phyloP scores from a whole-genome alignment of 2,329 filamentous ascomycete genomes.

The Stagonosporopsis cucurbitacearum region DNA sequence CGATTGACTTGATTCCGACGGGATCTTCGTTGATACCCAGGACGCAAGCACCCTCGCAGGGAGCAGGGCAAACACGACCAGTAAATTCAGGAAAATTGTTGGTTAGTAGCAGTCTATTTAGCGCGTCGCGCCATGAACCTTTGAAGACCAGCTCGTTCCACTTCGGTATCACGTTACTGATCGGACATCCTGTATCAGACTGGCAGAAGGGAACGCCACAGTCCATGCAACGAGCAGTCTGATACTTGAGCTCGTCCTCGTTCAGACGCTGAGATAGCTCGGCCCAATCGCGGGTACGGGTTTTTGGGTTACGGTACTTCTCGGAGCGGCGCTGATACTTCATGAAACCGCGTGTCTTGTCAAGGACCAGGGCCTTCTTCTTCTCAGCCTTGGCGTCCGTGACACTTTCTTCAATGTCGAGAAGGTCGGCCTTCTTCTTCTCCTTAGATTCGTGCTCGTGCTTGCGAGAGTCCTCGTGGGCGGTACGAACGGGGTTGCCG shows the following conservation, averaged over 20 bases:
- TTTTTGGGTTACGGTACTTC: conserved; percentile 87
- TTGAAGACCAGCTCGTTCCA: conserved; percentile 80
- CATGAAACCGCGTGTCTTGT: conserved; percentile 98
- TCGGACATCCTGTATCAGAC: conserved; percentile 93
- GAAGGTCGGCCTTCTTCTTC: conserved; percentile 71
- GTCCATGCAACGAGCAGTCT: conserved; percentile 97
- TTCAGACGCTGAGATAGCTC: conserved; percentile 87
- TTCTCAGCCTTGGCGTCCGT: conserved; percentile 85
- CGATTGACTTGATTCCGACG: conserved; percentile 97
- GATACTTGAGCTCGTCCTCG: conserved; percentile 95
- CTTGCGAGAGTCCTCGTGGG: conserved; percentile 62
- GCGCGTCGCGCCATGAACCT: conserved; percentile 83
- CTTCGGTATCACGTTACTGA: conserved; percentile 97
- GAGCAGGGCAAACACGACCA: conserved; percentile 93
- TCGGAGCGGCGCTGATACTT: conserved; percentile 91
- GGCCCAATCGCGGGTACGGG: conserved; percentile 89
- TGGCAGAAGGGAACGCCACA: conserved; percentile 98
- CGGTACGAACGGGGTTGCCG: conserved; percentile 64
- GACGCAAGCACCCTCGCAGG: conserved; percentile 95
- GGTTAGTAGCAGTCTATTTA: conserved; percentile 91
- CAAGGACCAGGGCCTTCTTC: conserved; percentile 89
- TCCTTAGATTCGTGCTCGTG: conserved; percentile 67
- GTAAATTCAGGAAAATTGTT: conserved; percentile 99
- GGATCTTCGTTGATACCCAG: conserved; percentile 96
- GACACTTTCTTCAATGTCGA: conserved; percentile 90